Evolutionary conservation across 2,329 filamentous ascomycete species (phyloP).

Genomic region (Fonsecaea pugnacius): DNA sequence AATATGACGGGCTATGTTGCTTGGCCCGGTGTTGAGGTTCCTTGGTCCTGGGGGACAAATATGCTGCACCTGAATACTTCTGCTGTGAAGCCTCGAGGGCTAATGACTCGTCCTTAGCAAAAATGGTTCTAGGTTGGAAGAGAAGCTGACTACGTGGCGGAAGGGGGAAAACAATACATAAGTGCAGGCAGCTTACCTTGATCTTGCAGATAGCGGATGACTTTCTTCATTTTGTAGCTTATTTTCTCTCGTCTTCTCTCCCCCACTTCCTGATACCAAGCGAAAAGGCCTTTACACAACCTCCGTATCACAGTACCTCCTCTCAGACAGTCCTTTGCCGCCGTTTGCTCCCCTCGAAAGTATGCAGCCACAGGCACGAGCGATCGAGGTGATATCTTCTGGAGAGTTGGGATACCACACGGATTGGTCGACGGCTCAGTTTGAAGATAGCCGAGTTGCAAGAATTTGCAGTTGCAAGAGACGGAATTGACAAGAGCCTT

Average conservation of each 20-base stretch:
- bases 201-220: slow-evolving; percentile 34
- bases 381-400: not conserved
- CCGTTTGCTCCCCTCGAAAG: not conserved
- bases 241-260: not conserved
- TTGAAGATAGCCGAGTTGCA: not conserved
- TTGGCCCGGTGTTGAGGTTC: slow-evolving; percentile 30
- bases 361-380: not conserved
- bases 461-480: not conserved
- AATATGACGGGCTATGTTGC: slow-evolving; percentile 15
- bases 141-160: not conserved
- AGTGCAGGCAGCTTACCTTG: slow-evolving; percentile 30
- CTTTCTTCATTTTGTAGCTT: slow-evolving; percentile 29
- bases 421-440: not conserved
- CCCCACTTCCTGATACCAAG: not conserved
- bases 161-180: not conserved
- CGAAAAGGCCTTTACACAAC: not conserved
- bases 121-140: not conserved
- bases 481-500: not conserved
- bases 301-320: not conserved
- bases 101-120: slow-evolving; percentile 7
- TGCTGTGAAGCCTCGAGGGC: slow-evolving; percentile 31
- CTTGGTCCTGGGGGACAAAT: slow-evolving; percentile 28
- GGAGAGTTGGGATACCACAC: not conserved
- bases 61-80: slow-evolving; percentile 28
- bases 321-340: not conserved